Percentiles rank a stretch among this genome's conserved stretches.
Conservation (phyloP, 2,329 filamentous ascomycete genomes). For the Waltergamsia citrina region DNA sequence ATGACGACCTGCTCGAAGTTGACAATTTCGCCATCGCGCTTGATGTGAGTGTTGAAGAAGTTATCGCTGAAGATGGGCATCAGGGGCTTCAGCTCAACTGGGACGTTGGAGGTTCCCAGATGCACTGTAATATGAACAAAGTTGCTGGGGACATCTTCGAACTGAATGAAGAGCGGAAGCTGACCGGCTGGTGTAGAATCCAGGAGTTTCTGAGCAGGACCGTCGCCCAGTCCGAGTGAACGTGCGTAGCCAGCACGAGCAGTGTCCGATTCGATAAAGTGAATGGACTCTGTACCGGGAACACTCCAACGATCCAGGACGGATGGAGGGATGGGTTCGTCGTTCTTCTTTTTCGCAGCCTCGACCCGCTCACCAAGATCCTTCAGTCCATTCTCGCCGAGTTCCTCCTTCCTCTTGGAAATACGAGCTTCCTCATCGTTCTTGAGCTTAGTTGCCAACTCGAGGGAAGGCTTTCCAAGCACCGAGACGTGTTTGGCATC, state of each 20-base stretch:
- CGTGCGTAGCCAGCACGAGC: conserved; percentile 74
- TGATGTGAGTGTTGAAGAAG: conserved; percentile 89
- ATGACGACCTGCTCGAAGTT: conserved; percentile 90
- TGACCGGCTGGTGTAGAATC: conserved; percentile 54
- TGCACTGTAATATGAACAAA: conserved; percentile 82
- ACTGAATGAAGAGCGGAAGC: conserved; percentile 87
- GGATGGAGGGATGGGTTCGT: conserved; percentile 72
- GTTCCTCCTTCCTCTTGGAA: conserved; percentile 64
- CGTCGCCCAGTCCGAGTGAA: conserved; percentile 56
- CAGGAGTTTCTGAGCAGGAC: conserved; percentile 64
- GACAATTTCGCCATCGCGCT: conserved; percentile 63
- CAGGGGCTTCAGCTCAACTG: conserved; percentile 75
- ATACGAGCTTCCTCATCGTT: conserved; percentile 70
- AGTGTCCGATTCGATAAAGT: conserved; percentile 84
- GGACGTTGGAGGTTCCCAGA: conserved; percentile 67
- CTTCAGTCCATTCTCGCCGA: conserved; percentile 76
- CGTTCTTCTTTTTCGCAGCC: conserved; percentile 78
- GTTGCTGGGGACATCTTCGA: conserved; percentile 86
- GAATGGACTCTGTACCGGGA: conserved; percentile 80
- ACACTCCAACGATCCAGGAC: conserved; percentile 77
- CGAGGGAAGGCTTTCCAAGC: conserved; percentile 75
- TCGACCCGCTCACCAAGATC: conserved; percentile 68
- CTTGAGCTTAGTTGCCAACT: conserved; percentile 74
- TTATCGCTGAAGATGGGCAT: conserved; percentile 79
- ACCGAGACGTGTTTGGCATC: conserved; percentile 83